Base-by-base conservation (phyloP, 2,329 filamentous ascomycete species). In the Phymatotrichopsis omnivora region DNA sequence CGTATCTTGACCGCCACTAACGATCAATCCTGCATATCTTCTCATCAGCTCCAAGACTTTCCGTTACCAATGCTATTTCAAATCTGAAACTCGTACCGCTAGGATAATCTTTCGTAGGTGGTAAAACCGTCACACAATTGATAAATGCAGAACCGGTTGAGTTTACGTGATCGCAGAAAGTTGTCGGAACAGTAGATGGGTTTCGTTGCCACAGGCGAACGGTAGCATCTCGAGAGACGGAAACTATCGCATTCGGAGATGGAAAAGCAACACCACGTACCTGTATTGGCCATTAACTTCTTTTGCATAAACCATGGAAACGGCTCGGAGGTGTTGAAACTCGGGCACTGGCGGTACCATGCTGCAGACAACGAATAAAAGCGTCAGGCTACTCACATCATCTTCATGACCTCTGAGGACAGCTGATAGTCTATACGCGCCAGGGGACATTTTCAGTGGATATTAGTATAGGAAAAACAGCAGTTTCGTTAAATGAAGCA, bases 191-290 rank as follows among this genome's bases (percentile, higher is more conserved):
- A 32, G 73, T 67, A 27, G 48, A 28, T n/a, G 46, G 30, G 27
- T 48, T 39, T 8, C 78, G 77, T 55, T 77, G 80, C 91, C 91
- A 98, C 56, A 84, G 67, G 37, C 89, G 80, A 42, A 95, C 86
- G 12, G 85, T 93, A 58, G 81, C 82, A 68, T 98, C 91, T 66
- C 91, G 76, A 35, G 91, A 96, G 27, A 85, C 85, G 16, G 91
- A 93, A 55, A 94, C 68, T 49, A 94, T 14, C n/a, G 52, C 35
- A 17, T 51, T 44, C 34, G 43, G 42, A 22, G 41, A 46, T 31
- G 50, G 51, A 25, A 56, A 56, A 32, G 39, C n/a, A 16, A 56
- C 54, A 37, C 42, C 82, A 58, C 89, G 85, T 58, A 98, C 89
- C 89, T 96, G 56, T 19, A 50, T 27, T 47, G 34, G 44, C 16